A percentile compares a stretch with the other conserved stretches of the same genome.
These are phyloP conservation scores for Naganishia kalamii DNA, from an alignment of 768 basidiomycete species.

Conservation along the genomic window DNA sequence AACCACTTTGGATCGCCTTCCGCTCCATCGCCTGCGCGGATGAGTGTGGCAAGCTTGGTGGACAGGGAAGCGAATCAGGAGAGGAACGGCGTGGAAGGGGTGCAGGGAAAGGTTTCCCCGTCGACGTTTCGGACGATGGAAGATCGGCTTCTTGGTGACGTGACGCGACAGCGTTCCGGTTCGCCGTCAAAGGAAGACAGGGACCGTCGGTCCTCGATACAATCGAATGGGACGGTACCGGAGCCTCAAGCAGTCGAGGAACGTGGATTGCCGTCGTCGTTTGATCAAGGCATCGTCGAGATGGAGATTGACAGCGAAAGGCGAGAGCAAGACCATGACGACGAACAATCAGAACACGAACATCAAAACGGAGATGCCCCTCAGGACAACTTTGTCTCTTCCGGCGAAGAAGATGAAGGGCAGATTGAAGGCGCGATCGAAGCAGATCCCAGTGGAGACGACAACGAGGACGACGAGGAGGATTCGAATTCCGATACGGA, in stretches of 20 bases:
- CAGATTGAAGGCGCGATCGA: not conserved
- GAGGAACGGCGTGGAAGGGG: not conserved
- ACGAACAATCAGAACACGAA: not conserved
- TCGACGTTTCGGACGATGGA: not conserved
- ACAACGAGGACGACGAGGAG: not conserved
- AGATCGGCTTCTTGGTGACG: not conserved
- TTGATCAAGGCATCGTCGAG: not conserved
- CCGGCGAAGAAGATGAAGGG: constrained; percentile 4
- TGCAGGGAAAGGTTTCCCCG: not conserved
- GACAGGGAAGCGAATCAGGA: not conserved
- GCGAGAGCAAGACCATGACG: not conserved
- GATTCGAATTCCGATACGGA: not conserved
- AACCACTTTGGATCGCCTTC: not conserved
- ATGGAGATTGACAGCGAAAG: not conserved
- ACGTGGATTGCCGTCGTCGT: not conserved
- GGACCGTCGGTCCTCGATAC: not conserved
- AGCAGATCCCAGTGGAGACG: not conserved
- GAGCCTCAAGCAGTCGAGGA: not conserved
- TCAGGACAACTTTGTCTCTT: not conserved
- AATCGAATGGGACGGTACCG: not conserved
- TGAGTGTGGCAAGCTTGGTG: constrained; percentile 4
- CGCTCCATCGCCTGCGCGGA: not conserved
- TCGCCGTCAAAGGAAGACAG: not conserved
- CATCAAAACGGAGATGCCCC: not conserved
- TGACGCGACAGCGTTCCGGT: not conserved